Conservation (phyloP, 2,329 filamentous ascomycete species). For the Raffaelea arxii region DNA sequence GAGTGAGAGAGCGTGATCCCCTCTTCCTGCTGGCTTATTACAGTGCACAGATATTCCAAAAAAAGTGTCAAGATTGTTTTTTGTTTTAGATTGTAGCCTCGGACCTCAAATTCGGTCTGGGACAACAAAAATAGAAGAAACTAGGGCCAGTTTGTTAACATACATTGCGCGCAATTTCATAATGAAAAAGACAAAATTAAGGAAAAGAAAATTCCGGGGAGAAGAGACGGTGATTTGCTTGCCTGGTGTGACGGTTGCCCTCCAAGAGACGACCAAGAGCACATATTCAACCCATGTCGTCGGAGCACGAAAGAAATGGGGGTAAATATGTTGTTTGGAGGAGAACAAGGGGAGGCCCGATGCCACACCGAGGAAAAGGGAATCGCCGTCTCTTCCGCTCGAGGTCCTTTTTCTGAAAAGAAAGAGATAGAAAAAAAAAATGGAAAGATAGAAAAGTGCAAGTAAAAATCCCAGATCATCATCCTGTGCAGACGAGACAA, state of each 20-base stretch:
- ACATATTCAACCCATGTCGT: not conserved
- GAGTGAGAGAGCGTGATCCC: not conserved
- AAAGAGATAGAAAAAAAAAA: not conserved
- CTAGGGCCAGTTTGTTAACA: slow-evolving; percentile 45
- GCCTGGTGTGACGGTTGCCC: slow-evolving; percentile 41
- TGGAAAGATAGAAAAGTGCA: not conserved
- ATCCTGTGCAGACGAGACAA: not conserved
- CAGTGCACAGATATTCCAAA: slow-evolving; percentile 1
- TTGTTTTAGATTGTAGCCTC: too few relatives aligned
- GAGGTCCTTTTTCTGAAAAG: not conserved
- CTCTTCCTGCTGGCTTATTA: not conserved
- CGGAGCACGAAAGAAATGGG: not conserved
- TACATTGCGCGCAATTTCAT: slow-evolving; percentile 46
- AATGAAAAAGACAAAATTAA: slow-evolving; percentile 60
- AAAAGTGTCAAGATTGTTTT: too few relatives aligned
- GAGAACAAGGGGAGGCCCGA: not conserved
- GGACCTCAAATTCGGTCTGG: too few relatives aligned
- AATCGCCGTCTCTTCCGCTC: slow-evolving; percentile 4
- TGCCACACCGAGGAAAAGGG: not conserved
- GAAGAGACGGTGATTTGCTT: slow-evolving; percentile 66
- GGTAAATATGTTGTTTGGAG: not conserved
- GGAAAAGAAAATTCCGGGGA: too few relatives aligned
- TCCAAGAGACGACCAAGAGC: not conserved
- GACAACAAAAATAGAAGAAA: slow-evolving; percentile 2
- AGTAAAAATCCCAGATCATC: slow-evolving; percentile 19